phyloP scores from a whole-genome alignment of 192 early-diverging fungal genomes.

The Lunasporangiospora selenospora region DNA sequence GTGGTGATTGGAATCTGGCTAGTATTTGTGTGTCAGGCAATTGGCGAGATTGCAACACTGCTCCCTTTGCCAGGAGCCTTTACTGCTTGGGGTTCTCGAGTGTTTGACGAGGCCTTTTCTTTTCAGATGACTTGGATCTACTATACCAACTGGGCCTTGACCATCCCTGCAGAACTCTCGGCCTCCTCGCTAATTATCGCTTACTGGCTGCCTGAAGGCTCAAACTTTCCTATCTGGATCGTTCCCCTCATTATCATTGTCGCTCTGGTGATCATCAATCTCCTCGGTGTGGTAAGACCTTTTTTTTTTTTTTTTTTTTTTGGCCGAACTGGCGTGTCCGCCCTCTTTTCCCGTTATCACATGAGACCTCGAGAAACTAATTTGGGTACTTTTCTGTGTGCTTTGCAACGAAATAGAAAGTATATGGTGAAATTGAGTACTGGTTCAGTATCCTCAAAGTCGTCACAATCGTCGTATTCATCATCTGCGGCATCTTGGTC shows the following conservation, averaged over 20 bases:
- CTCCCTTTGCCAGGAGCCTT: constrained; percentile 26
- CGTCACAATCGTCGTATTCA: constrained; percentile 78
- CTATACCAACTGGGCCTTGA: constrained; percentile 31
- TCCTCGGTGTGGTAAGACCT: constrained; percentile 25
- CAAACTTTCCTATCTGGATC: constrained; percentile 17
- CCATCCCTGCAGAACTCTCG: constrained; percentile 27
- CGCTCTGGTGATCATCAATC: constrained; percentile 27
- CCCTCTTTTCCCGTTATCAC: no score
- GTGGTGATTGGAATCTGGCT: constrained; percentile 24
- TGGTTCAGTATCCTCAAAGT: constrained; percentile 86
- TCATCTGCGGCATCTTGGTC: constrained; percentile 78
- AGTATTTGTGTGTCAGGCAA: constrained; percentile 32
- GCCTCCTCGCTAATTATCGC: constrained; percentile 23
- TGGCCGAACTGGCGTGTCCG: no score
- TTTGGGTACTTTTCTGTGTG: no score
- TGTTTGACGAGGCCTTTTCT: constrained; percentile 34
- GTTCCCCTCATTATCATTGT: constrained; percentile 30
- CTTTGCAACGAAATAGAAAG: constrained; percentile 20
- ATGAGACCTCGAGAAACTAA: not conserved
- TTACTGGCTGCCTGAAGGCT: constrained; percentile 21
- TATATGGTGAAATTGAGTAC: constrained; percentile 75
- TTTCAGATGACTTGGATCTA: constrained; percentile 38
- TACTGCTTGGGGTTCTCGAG: constrained; percentile 24
- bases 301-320: no score
- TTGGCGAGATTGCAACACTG: constrained; percentile 29